phyloP scores from a whole-genome alignment of 2,329 filamentous ascomycete species.

The Trichoderma sp. region DNA sequence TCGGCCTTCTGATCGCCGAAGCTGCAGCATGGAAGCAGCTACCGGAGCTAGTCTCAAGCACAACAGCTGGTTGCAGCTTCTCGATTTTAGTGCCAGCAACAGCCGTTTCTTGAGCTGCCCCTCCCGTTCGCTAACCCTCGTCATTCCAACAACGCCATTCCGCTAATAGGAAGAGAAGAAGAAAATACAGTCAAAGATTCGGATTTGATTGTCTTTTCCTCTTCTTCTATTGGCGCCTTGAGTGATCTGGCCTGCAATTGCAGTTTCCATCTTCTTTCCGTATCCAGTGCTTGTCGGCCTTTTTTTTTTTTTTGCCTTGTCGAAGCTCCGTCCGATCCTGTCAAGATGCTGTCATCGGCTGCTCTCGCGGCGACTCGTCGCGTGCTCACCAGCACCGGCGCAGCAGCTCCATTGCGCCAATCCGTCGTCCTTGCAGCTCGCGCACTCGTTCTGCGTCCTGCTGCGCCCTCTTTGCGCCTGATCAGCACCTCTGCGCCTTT shows the following conservation, averaged over 20 bases:
- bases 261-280: neutral
- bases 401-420: conserved; percentile 30
- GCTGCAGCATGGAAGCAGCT: neutral
- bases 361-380: conserved; percentile 46
- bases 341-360: conserved; percentile 49
- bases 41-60: neutral
- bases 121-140: conserved; percentile 26
- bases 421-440: conserved; percentile 33
- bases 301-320: conserved; percentile 1
- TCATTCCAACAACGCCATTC: conserved; percentile 30
- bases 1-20: neutral
- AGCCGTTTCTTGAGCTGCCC: conserved; percentile 5
- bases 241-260: neutral
- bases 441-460: conserved; percentile 29
- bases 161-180: neutral
- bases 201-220: neutral
- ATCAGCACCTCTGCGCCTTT: conserved; percentile 41
- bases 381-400: conserved; percentile 32
- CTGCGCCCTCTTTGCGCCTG: conserved; percentile 35
- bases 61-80: conserved; percentile 21
- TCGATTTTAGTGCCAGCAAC: conserved; percentile 4
- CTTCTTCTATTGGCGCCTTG: neutral
- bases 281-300: neutral
- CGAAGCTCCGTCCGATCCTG: neutral
- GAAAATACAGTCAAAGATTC: neutral